Evolutionary conservation across 2,329 filamentous ascomycete genomes (phyloP), one percentile per base, ranked within the genome.

Genomic region (Cladosporium sp.): DNA sequence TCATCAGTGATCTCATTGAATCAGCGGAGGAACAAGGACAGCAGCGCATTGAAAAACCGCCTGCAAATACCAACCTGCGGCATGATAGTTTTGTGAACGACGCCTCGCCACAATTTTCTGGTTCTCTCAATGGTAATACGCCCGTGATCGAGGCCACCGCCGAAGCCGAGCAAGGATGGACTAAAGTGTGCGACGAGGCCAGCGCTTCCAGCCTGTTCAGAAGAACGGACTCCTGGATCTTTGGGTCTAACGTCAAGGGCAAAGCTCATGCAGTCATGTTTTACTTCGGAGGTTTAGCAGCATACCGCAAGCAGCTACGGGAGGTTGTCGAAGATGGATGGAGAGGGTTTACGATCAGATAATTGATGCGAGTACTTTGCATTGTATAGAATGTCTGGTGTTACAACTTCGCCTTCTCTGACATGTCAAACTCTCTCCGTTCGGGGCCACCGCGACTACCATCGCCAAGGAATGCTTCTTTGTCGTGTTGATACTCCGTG

Each of bases 91-190:
- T 60, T 18, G 57, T 60, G 12, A 29, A 33, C 6, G 57, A 49
- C 5, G 18, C 28, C 3, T 10, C 12, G 21, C 31, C 55, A 6
- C 21, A 16, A 6, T 29, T 55, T 21, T 31, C 52, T 55, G 52
- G 55, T 23, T 7, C 33, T 2, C 18, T 21, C 4, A 35, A 12
- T 23, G 40, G 58, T 8, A 31, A 63, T 23, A 26, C 11, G 3
- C 37, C 52, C 11, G 57, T 70, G 2, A 71, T 77, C 10, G 74
- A 77, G 58, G 69, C 72, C 1, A 70, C 69, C 29, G 21, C 63
- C 4, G 69, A 75, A 59, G 73, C 71, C 10, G 74, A 76, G 66
- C 57, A 67, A 44, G 67, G 70, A 37, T 77, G 74, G 72, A 66
- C 44, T 4, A 53, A 70, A 14, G n/a, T 65, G 14, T 73, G 72